These are phyloP conservation scores for Leucaena leucocephala DNA, from an alignment of 306 rosid species.

Conservation along the genomic window DNA sequence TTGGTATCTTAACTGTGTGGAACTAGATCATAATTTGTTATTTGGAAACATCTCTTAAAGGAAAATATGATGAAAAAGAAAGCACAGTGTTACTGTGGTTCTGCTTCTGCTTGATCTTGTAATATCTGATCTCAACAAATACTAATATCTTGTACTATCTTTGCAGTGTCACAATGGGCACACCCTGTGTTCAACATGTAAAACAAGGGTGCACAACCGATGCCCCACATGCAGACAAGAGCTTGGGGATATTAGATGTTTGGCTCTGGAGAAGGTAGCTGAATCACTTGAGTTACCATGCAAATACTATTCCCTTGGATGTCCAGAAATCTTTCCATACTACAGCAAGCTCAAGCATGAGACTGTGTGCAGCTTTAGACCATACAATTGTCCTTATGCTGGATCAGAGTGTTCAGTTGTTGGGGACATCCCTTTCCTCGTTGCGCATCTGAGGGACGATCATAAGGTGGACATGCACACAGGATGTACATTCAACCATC, in stretches of 20 bases:
- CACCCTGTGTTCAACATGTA: slow-evolving; percentile 85
- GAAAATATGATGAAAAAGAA: neutral
- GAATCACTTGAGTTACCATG: slow-evolving; percentile 88
- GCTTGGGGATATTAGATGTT: slow-evolving; percentile 92
- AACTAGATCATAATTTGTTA: neutral
- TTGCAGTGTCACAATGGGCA: slow-evolving; percentile 95
- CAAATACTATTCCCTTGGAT: slow-evolving; percentile 78
- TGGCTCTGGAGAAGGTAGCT: slow-evolving; percentile 91
- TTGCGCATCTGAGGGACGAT: slow-evolving; percentile 84
- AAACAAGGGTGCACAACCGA: slow-evolving; percentile 87
- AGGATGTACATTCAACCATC: slow-evolving; percentile 91
- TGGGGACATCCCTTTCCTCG: slow-evolving; percentile 82
- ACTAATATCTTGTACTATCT: neutral
- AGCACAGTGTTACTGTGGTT: neutral
- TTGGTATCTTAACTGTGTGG: neutral
- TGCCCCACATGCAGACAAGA: slow-evolving; percentile 95
- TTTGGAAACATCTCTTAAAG: neutral
- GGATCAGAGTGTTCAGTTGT: slow-evolving; percentile 82
- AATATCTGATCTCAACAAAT: neutral
- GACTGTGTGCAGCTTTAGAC: slow-evolving; percentile 78
- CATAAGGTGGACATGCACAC: slow-evolving; percentile 96
- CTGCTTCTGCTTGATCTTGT: neutral
- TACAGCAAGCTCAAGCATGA: slow-evolving; percentile 90
- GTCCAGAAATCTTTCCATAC: slow-evolving; percentile 87
- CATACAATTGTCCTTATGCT: slow-evolving; percentile 86